Base-by-base conservation (phyloP, 768 basidiomycete genomes). In the Agrocybe pediades region DNA sequence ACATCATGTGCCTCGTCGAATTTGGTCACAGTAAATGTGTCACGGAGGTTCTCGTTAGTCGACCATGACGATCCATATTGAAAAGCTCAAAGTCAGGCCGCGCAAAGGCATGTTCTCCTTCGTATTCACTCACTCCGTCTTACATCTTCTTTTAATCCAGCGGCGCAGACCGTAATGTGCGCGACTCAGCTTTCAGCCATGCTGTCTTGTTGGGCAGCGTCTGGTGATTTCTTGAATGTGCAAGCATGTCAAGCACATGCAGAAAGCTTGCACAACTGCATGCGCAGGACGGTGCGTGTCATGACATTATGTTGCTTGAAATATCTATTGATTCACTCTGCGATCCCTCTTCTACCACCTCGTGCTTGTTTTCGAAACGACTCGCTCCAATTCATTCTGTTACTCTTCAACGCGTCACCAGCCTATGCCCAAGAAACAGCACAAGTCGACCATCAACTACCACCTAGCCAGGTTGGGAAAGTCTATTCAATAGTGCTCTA, bases 131-230 rank as follows among this genome's bases (percentile, higher is more conserved):
- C 16, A 8, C 21, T 54, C 54, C 55, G 44, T 53, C 25, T 27
- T 50, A 46, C 40, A 49, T 41, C 47, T 43, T 46, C 15, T 17
- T 57, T 43, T 52, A 46, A 29, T 54, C 43, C 61, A 84, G 83
- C 72, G 54, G 68, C 71, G 26, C 69, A 76, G 44, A 71, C 72
- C 20, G 80, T 79, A 53, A 76, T 87, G 65, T 90, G 89, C 66
- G 83, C 81, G 5, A 68, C 81, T 24, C 85, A 92, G 68, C 78
- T 95, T 51, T 78, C 85, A 16, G 72, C 81, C 41, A 89, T 95
- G 89, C 83, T 95, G 27, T 84, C 85, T 29, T 95, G 92, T 69
- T 94, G 90, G 91, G 89, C 92, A 23, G 87, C 88, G 15, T 80
- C 80, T 6, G 70, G 74, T 13, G 92, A 95, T 67, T 56, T 86